Base-by-base conservation (phyloP, 345 rosid genomes). In the Lagerstroemia speciosa region DNA sequence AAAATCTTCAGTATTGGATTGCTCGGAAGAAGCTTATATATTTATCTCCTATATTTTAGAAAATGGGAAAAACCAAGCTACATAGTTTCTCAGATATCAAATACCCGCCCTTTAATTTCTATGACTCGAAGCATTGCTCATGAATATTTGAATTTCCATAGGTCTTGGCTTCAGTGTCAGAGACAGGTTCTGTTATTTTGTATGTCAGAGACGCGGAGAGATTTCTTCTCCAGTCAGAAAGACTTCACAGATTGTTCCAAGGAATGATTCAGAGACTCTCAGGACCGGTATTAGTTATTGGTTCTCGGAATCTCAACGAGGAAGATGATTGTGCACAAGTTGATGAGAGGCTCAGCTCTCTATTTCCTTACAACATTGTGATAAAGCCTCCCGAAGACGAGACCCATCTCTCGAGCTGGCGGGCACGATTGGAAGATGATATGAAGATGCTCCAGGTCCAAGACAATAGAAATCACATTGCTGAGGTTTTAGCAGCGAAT, bases 381-480 rank as follows among this genome's bases (percentile, higher is more conserved):
- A 85, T 91, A 72, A 86, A 76, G 77, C 87, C 95, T 63, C 95
- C 96, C 0, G 92, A 88, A 73, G 98, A 95, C 61, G 96, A 90
- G 82, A 73, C 83, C 62, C 78, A 78, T 82, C 92, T 78, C 64
- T 75, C 69, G 69, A 85, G 76, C 85, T 95, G 99, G 99, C 90
- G 79, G 78, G 78, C 81, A 33, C 84, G 84, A 50, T 73, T 95
- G 76, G 97, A 92, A 82, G 89, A 92, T 72, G 99, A 92, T 76
- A 88, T 83, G 89, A 95, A 90, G 78, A 71, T 53, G 79, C 83
- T 90, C 38, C 93, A 88, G 74, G 78, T 83, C 78, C 91, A 80
- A 82, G 97, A 94, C 74, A 94, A 88, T 84, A 94, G 83, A 74
- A 91, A 91, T 77, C 96, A 89, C 83, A 92, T 90, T 27, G 87